Percentiles rank a stretch among this genome's conserved stretches.
phyloP scores from a whole-genome alignment of 1,139 yeast species.

The Sugiyamaella novakii region DNA sequence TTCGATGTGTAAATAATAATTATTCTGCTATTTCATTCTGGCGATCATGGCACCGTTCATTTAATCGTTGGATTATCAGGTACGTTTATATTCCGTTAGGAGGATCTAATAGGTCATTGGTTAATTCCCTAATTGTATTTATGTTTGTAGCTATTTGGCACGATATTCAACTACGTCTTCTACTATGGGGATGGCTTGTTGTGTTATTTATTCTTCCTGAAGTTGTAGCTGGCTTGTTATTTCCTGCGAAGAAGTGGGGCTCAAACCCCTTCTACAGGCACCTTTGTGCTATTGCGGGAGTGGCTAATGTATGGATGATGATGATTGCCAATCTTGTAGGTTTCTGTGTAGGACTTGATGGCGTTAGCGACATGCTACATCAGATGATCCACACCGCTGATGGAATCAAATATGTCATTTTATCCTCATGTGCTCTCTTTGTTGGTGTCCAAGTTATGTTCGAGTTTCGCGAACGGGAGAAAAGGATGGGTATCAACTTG shows the following conservation, averaged over 20 bases:
- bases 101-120: constrained; percentile 62
- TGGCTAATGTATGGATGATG: constrained; percentile 94
- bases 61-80: constrained; percentile 83
- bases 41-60: constrained; percentile 99
- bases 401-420: constrained; percentile 67
- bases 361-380: constrained; percentile 62
- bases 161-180: constrained; percentile 81
- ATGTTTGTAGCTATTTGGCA: constrained; percentile 99
- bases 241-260: constrained; percentile 41
- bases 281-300: constrained; percentile 84
- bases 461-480: constrained; percentile 85
- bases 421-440: constrained; percentile 67
- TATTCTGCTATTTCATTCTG: constrained; percentile 92
- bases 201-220: constrained; percentile 92
- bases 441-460: constrained; percentile 93
- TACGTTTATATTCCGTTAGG: constrained; percentile 86
- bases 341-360: constrained; percentile 89
- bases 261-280: constrained; percentile 73
- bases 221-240: constrained; percentile 56
- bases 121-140: constrained; percentile 84
- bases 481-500: constrained; percentile 76
- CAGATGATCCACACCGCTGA: constrained; percentile 71
- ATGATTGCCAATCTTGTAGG: constrained; percentile 96
- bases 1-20: constrained; percentile 92
- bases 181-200: constrained; percentile 95